A percentile compares a stretch with the other conserved stretches of the same genome.
These are phyloP conservation scores for Paramecium biaurelia DNA, from an alignment of 73 alveolate genomes.

Conservation along the genomic window DNA sequence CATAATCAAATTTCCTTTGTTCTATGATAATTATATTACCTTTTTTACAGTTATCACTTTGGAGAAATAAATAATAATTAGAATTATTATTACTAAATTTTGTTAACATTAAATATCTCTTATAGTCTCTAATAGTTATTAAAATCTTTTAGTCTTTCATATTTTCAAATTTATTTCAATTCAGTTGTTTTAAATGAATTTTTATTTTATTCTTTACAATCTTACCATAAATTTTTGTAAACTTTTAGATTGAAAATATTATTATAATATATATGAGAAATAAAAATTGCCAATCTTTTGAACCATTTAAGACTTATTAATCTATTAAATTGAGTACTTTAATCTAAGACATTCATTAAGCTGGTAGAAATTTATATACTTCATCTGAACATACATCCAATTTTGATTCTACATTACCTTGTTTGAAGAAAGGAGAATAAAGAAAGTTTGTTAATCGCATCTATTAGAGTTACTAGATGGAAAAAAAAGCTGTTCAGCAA, in stretches of 20 bases:
- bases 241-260: not conserved
- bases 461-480: not conserved
- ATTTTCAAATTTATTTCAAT: not conserved
- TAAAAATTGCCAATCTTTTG: not conserved
- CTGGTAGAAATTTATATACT: not conserved
- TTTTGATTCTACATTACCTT: not conserved
- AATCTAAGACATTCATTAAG: constrained; percentile 4
- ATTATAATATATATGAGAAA: not conserved
- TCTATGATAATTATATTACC: too few relatives aligned
- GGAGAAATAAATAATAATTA: too few relatives aligned
- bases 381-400: not conserved
- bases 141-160: too few relatives aligned
- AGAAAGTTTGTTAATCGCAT: not conserved
- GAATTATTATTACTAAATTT: too few relatives aligned
- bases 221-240: not conserved
- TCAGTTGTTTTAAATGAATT: not conserved
- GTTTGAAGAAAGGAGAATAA: not conserved
- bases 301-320: constrained; percentile 1
- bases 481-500: not conserved
- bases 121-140: not conserved
- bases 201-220: not conserved
- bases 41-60: too few relatives aligned
- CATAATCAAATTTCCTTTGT: too few relatives aligned
- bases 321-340: constrained; percentile 9
- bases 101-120: too few relatives aligned